Base-by-base conservation (phyloP, 306 rosid genomes). In the Sicyos edulis region DNA sequence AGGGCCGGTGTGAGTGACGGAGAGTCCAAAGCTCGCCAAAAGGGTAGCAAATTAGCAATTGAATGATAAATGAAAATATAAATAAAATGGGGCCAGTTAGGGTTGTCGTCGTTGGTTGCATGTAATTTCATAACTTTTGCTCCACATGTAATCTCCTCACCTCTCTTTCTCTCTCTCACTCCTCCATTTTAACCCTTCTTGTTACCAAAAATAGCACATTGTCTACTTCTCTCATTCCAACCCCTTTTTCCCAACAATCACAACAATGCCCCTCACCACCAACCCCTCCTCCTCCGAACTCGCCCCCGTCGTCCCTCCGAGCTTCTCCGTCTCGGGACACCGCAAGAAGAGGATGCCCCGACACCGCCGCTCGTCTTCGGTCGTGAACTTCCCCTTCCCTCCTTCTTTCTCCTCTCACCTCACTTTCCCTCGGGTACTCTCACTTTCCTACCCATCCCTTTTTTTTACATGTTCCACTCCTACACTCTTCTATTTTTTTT, bases 331-430 rank as follows among this genome's bases (percentile, higher is more conserved):
- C 2, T 83, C 15, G 78, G 84, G 87, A 2, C 85, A 75, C 0
- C 73, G 90, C 90, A 90, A 86, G 88, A 92, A 88, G 53, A 76
- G 96, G 56, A 85, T 88, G 92, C 77, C 88, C 0, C 75, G 98
- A 16, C 89, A 82, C 59, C 78, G 98, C 66, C 80, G 98, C n/a
- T 81, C 93, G 50, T 74, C 81, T 72, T 26, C 65, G 71, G 74
- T 77, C 67, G 72, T 55, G 32, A 84, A 54, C 10, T 29, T 73
- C 73, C 32, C 83, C 16, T 63, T 75, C 45, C 63, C 78, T 44
- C 5, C 79, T 76, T 50, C 84, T 21, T 10, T 70, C 8, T 76
- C 89, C 81, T 55, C 86, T 78, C 91, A 86, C 58, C 77, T 44
- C 29, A 83, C 61, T 62, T 81, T 52, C 85, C 71, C 88, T 73